Percentiles rank a stretch among this genome's conserved stretches.
Evolutionary conservation across 1,284 basidiomycete genomes (phyloP).

Genomic region (Abortiporus biennis): DNA sequence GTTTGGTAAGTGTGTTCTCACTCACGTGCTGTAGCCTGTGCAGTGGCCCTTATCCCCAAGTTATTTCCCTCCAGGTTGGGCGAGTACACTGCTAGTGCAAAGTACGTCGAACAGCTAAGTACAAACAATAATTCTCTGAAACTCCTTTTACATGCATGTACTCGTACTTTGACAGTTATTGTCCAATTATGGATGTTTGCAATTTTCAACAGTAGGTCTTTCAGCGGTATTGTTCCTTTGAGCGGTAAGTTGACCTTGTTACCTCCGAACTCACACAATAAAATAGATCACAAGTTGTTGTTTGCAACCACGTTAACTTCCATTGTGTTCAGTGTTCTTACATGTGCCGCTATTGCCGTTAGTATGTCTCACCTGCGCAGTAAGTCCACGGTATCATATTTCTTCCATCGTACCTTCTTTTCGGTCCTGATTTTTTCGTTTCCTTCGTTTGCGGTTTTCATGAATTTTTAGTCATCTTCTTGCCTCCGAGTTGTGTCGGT

Average conservation of each 20-base stretch:
- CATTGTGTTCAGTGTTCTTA: constrained; percentile 1
- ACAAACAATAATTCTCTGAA: too few relatives aligned
- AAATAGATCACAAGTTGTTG: not conserved
- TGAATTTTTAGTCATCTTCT: not conserved
- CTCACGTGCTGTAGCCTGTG: not conserved
- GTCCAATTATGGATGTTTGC: constrained; percentile 15
- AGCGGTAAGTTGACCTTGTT: constrained; percentile 6
- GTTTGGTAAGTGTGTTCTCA: constrained; percentile 8
- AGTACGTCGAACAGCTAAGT: constrained; percentile 5
- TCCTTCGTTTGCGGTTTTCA: too few relatives aligned
- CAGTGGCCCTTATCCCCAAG: not conserved
- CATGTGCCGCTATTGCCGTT: not conserved
- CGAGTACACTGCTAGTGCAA: constrained; percentile 13
- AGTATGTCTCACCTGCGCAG: constrained; percentile 4
- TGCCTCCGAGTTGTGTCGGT: not conserved
- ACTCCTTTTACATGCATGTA: too few relatives aligned
- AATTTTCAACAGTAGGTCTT: constrained; percentile 11
- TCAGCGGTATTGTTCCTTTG: too few relatives aligned
- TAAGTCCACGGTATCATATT: not conserved
- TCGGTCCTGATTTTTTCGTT: not conserved
- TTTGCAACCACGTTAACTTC: not conserved
- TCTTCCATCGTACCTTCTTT: not conserved
- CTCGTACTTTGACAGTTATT: constrained; percentile 9
- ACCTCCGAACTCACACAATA: not conserved
- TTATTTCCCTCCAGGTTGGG: constrained; percentile 9